These are phyloP conservation scores for Saccharomycopsis sp. DNA, from an alignment of 805 yeast species.

Conservation along the genomic window DNA sequence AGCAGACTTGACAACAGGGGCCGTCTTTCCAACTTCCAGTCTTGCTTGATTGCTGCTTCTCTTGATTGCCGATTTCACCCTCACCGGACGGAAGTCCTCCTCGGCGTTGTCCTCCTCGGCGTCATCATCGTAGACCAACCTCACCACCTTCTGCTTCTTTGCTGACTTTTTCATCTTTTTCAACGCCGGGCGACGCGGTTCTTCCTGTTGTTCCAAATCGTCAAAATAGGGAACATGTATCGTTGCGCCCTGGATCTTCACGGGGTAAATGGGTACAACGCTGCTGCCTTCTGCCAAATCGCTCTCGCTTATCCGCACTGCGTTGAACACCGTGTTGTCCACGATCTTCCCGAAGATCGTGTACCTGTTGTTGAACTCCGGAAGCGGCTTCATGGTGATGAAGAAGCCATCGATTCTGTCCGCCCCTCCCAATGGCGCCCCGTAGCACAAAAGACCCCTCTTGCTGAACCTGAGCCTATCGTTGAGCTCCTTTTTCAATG, in stretches of 20 bases:
- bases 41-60: too few relatives aligned
- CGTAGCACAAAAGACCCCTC: conserved; percentile 50
- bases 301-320: conserved; percentile 39
- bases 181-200: conserved; percentile 20
- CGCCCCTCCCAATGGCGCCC: conserved; percentile 28
- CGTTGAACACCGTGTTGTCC: conserved; percentile 47
- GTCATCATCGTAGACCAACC: conserved; percentile 16
- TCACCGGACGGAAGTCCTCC: too few relatives aligned
- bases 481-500: conserved; percentile 38
- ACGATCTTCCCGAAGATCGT: conserved; percentile 51
- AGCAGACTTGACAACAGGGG: too few relatives aligned
- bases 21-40: too few relatives aligned
- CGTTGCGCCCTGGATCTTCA: conserved; percentile 32
- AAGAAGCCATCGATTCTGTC: conserved; percentile 35
- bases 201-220: conserved; percentile 26
- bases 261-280: conserved; percentile 44
- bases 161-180: conserved; percentile 21
- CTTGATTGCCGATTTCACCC: too few relatives aligned
- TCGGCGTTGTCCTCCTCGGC: conserved; percentile 18
- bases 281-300: conserved; percentile 35
- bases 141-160: conserved; percentile 19
- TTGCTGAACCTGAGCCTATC: conserved; percentile 40
- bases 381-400: conserved; percentile 39
- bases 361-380: conserved; percentile 34
- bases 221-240: conserved; percentile 43